Evolutionary conservation across 2,329 filamentous ascomycete species (phyloP).

Genomic region (Blastomyces silverae): DNA sequence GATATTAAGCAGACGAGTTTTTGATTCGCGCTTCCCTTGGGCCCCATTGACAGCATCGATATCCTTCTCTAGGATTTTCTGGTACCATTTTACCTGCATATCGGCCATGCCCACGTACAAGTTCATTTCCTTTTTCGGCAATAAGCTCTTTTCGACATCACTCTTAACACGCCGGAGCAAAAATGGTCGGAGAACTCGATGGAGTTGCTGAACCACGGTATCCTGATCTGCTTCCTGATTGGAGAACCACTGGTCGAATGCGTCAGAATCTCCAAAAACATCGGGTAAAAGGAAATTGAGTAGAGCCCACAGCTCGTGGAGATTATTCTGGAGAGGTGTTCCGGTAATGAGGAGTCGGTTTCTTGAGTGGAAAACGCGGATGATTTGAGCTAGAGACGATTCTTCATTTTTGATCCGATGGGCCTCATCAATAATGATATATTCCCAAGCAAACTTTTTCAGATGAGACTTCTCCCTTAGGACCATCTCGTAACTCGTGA

Average conservation of each 20-base stretch:
- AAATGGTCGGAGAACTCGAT: constrained; percentile 88
- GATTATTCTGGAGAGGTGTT: constrained; percentile 93
- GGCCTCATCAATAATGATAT: constrained; percentile 97
- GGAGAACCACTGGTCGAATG: constrained; percentile 98
- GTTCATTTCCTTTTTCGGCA: constrained; percentile 97
- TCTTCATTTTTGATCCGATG: constrained; percentile 99
- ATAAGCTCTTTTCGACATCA: constrained; percentile 93
- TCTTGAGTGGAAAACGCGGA: constrained; percentile 89
- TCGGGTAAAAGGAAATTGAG: constrained; percentile 97
- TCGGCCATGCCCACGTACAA: constrained; percentile 97
- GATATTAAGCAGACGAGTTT: constrained; percentile 93
- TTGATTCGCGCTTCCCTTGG: constrained; percentile 92
- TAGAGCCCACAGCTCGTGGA: constrained; percentile 95
- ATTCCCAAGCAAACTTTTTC: constrained; percentile 99
- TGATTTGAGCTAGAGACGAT: constrained; percentile 92
- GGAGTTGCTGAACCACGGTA: constrained; percentile 89
- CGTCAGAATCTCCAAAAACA: constrained; percentile 92
- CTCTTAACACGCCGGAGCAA: constrained; percentile 91
- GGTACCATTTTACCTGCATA: constrained; percentile 99
- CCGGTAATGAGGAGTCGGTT: constrained; percentile 94
- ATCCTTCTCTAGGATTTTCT: constrained; percentile 97
- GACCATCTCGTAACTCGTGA: constrained; percentile 99
- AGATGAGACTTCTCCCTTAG: constrained; percentile 87
- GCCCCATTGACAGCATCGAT: constrained; percentile 98
- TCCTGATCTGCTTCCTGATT: constrained; percentile 86